Evolutionary conservation across 2,329 filamentous ascomycete genomes (phyloP), one percentile per base, ranked within the genome.

Genomic region (Aspergillus calidoustus): DNA sequence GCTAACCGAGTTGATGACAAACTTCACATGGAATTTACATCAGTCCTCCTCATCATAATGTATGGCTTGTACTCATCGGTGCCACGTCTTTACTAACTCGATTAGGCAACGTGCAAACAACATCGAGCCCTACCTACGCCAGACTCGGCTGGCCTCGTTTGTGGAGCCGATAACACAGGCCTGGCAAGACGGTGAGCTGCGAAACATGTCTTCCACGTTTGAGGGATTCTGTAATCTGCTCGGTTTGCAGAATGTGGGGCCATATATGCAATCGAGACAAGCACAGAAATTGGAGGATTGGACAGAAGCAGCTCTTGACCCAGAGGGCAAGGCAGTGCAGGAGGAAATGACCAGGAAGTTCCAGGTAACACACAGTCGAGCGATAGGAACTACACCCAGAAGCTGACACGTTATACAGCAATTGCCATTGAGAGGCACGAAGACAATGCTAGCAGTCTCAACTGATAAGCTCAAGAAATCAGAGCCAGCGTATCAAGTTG

Each of bases 31-130:
- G 92, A 93, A 1, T 93, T 96, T 71, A 91, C 89, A 68, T 94
- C 93, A 9, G 94, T 98, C 65, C 83, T 98, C 0, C 96, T 99
- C 74, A 95, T 96, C 62, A 95, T 99, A 64, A 89, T 95, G 86
- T 90, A 80, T 46, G 15, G 49, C 41, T 31, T 19, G n/a, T 47
- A n/a, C 5, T 41, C 53, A 15, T 43, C 6, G 46, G 9, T 17
- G 17, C 41, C 19, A 13, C 11, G 49, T 64, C 13, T 41, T 13
- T 53, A 30, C 64, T 69, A 59, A 70, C 58, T 19, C 54, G 8
- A 49, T 3, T 50, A 91, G 90, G 69, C 94, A 98, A 76, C 92
- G 95, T 62, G 89, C 92, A 41, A 89, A 84, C 23, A 88, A 87
- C 48, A 84, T 98, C 38, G 89, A 96, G 66, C 83, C 85, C 19